Percentiles rank a stretch among this genome's conserved stretches.
Evolutionary conservation across 257 asterid species (phyloP).

Genomic region (Solanum paucissectum): DNA sequence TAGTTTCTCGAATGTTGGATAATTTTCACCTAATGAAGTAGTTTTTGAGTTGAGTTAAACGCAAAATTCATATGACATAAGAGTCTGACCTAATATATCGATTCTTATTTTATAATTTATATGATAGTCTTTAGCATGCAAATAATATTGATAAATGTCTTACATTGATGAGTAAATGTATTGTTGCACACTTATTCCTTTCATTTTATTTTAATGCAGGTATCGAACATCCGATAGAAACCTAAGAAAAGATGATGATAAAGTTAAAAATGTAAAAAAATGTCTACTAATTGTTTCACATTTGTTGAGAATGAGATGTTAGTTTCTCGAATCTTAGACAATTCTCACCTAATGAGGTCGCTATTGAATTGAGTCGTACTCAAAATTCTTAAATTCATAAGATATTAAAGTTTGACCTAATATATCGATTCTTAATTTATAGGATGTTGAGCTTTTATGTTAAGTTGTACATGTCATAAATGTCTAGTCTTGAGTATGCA

Average conservation of each 20-base stretch:
- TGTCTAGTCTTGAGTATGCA: neutral
- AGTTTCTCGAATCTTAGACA: neutral
- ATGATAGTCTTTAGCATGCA: neutral
- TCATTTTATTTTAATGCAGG: neutral
- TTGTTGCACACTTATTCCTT: neutral
- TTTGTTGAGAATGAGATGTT: neutral
- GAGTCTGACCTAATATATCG: neutral
- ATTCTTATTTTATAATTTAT: neutral
- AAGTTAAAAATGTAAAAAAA: neutral
- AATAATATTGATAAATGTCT: neutral
- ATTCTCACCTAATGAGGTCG: neutral
- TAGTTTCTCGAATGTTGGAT: neutral
- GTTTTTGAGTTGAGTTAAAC: neutral
- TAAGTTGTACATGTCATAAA: neutral
- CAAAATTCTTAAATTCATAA: neutral
- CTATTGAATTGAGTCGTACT: neutral
- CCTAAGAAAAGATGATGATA: neutral
- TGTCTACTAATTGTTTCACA: too few relatives aligned
- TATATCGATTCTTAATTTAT: neutral
- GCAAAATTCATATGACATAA: too few relatives aligned
- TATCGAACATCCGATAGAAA: too few relatives aligned
- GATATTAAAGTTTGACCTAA: neutral
- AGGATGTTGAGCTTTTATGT: neutral
- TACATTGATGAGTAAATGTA: too few relatives aligned
- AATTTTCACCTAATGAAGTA: neutral